Evolutionary conservation across 257 asterid genomes (phyloP).

Genomic region (Rehmannia glutinosa): DNA sequence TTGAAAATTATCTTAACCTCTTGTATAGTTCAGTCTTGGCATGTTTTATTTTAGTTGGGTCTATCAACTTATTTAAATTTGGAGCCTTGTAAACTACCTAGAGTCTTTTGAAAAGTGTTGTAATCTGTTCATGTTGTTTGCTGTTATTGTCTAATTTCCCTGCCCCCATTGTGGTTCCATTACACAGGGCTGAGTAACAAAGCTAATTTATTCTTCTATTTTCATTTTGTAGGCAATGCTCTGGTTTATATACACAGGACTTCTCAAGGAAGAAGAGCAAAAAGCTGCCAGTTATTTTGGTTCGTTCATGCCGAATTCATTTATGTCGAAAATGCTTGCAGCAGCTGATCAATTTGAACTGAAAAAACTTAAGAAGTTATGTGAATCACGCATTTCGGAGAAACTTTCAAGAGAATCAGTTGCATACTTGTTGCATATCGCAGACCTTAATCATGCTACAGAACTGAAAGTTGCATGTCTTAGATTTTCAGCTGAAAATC

Average conservation of each 20-base stretch:
- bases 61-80: no score
- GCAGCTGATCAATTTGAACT: conserved; percentile 48
- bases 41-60: no score
- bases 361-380: conserved; percentile 40
- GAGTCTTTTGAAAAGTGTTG: no score
- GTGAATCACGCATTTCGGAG: conserved; percentile 44
- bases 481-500: conserved; percentile 49
- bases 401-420: conserved; percentile 32
- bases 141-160: background rate
- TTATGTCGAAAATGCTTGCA: conserved; percentile 41
- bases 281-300: conserved; percentile 26
- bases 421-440: background rate
- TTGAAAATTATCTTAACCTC: no score
- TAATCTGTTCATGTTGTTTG: no score
- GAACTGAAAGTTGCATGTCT: conserved; percentile 53
- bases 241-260: background rate
- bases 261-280: conserved; percentile 32
- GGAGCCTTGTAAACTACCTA: no score
- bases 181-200: background rate
- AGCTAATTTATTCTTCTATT: no score
- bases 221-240: background rate
- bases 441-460: conserved; percentile 23
- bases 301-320: conserved; percentile 25
- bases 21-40: no score
- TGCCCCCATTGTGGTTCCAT: background rate